Evolutionary conservation across 148 eudicot species (phyloP).

Genomic region (Talinum fruticosum): DNA sequence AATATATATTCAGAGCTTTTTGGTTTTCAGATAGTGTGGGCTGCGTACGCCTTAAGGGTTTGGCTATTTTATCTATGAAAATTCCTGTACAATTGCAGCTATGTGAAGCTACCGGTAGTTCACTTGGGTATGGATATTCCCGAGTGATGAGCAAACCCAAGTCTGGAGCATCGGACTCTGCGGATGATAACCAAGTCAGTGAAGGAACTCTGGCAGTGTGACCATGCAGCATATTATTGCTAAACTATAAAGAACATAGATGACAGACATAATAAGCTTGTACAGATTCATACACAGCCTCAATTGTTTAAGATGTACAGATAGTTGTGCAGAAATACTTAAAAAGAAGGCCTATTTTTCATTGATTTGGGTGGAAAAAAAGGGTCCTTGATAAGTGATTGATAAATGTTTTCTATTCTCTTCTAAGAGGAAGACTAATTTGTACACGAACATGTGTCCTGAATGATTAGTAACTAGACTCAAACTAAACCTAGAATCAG

Average conservation of each 20-base stretch:
- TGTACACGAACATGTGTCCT: too few relatives aligned
- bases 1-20: background rate
- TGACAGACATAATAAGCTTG: background rate
- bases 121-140: conserved; percentile 87
- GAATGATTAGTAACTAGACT: too few relatives aligned
- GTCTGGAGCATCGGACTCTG: conserved; percentile 45
- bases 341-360: background rate
- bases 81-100: conserved; percentile 46
- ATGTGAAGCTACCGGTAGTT: conserved; percentile 87
- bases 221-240: conserved; percentile 9
- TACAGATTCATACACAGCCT: conserved; percentile 20
- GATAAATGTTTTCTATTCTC: too few relatives aligned
- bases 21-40: background rate
- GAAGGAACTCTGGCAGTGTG: conserved; percentile 72
- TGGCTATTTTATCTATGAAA: background rate
- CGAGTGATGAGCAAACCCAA: conserved; percentile 68
- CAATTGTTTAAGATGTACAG: conserved; percentile 26
- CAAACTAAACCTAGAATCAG: too few relatives aligned
- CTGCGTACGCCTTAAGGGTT: background rate
- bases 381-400: too few relatives aligned
- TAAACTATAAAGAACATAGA: background rate
- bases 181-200: conserved; percentile 53
- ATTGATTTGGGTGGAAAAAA: background rate
- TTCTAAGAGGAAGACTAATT: too few relatives aligned
- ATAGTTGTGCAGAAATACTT: background rate